These are phyloP conservation scores for Microbotryomycetes sp. DNA, from an alignment of 1,284 basidiomycete species.

Conservation along the genomic window DNA sequence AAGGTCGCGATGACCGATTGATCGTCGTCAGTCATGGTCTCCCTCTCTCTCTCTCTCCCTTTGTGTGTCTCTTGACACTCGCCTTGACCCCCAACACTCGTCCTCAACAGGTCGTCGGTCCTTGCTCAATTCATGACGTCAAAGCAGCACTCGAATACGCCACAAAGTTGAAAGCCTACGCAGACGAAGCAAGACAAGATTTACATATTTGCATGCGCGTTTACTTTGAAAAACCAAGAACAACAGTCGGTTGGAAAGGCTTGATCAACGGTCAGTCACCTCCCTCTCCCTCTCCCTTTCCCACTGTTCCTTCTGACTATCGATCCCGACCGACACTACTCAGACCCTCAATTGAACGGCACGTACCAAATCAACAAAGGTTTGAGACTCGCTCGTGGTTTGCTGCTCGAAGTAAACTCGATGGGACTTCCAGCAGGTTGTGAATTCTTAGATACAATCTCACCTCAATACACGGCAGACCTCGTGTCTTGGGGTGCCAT, in stretches of 20 bases:
- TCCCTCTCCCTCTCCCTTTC: not conserved
- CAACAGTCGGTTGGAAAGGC: constrained; percentile 97
- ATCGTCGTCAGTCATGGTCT: constrained; percentile 78
- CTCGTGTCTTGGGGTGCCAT: constrained; percentile 96
- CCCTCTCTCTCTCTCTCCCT: not conserved
- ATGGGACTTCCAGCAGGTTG: constrained; percentile 44
- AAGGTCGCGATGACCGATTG: constrained; percentile 79
- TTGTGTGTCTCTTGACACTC: not conserved
- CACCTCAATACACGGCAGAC: constrained; percentile 93
- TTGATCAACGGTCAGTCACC: constrained; percentile 68
- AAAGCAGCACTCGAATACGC: constrained; percentile 77
- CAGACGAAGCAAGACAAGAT: constrained; percentile 71
- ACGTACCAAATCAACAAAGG: constrained; percentile 93
- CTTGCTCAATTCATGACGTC: constrained; percentile 86
- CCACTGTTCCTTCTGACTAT: not conserved
- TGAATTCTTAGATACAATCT: constrained; percentile 61
- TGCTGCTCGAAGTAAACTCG: constrained; percentile 68
- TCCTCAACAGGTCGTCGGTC: constrained; percentile 49
- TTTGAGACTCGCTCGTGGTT: constrained; percentile 77
- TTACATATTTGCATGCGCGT: constrained; percentile 92
- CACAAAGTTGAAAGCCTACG: constrained; percentile 68
- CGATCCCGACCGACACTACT: too few relatives aligned
- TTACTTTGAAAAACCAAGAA: constrained; percentile 93
- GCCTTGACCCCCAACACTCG: not conserved
- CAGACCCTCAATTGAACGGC: constrained; percentile 70